Base-by-base conservation (phyloP, 75 land plant genomes). In the Ceratopteris richardii region DNA sequence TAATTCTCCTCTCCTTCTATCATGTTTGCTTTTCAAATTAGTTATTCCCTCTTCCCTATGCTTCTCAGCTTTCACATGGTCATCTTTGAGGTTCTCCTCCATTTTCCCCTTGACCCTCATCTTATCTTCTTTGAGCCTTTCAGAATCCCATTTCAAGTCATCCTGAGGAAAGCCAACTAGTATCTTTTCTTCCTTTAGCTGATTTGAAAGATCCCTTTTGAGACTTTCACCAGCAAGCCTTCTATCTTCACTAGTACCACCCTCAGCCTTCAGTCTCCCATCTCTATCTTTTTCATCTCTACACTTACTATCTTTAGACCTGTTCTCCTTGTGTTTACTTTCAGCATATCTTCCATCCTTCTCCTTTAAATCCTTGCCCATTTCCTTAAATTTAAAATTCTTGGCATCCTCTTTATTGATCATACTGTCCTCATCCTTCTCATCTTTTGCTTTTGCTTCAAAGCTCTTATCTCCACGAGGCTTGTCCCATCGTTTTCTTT, bases 271-370 rank as follows among this genome's bases (percentile, higher is more conserved):
- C 25, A 3, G 27, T 28, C 54, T 52, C 54, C n/a, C 25, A 40
- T 57, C 59, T 19, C 43, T 36, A 14, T 57, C 19, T n/a, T 33
- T 30, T 3, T 57, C 59, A 33, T 30, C 59, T 31, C 40, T 57
- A 39, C 2, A 21, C 29, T 25, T 27, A 25, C 57, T 30, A 5
- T 54, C 57, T 54, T 27, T 30, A 54, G 23, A 4, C 27, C 57
- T 54, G 27, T 16, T 54, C 16, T 30, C 57, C 23, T 54, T 30
- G 29, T 30, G 29, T 17, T 26, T 28, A 54, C 5, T 10, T 25
- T 30, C 31, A 11, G 9, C 23, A 5, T 2, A 7, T 3, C 31
- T 7, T 14, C 57, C 18, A 9, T 54, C 50, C 14, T 14, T 46
- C 50, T 46, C 50, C 14, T 46, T 46, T 46, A 14, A n/a, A 46